Evolutionary conservation across 768 basidiomycete species (phyloP).

Genomic region (Cystofilobasidium bisporidii): DNA sequence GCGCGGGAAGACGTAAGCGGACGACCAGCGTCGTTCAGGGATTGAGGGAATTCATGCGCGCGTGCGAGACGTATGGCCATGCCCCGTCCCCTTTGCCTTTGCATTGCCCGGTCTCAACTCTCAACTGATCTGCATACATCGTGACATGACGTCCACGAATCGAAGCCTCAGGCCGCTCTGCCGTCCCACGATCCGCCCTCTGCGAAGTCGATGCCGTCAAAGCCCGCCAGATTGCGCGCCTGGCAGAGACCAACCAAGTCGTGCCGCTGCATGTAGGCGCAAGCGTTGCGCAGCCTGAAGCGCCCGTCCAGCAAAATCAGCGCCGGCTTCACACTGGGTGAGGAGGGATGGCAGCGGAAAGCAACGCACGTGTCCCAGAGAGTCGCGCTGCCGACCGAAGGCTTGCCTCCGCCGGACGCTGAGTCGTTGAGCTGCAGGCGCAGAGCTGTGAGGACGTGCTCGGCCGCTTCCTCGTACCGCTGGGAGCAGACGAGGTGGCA

Average conservation of each 20-base stretch:
- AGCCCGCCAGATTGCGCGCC: constrained; percentile 50
- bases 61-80: too few relatives aligned
- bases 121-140: too few relatives aligned
- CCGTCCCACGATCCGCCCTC: constrained; percentile 1
- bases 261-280: constrained; percentile 50
- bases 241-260: constrained; percentile 72
- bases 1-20: neutral
- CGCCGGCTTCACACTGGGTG: neutral
- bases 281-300: neutral
- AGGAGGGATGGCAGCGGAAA: neutral
- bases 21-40: too few relatives aligned
- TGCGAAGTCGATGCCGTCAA: constrained; percentile 13
- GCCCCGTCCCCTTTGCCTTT: too few relatives aligned
- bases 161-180: too few relatives aligned
- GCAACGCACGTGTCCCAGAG: constrained; percentile 65
- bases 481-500: too few relatives aligned
- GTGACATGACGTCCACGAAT: too few relatives aligned
- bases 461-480: constrained; percentile 78
- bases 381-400: constrained; percentile 63
- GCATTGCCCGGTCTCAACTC: too few relatives aligned
- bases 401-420: constrained; percentile 44
- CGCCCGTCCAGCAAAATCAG: neutral
- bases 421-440: constrained; percentile 74
- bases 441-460: constrained; percentile 78
- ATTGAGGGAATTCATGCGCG: too few relatives aligned